Evolutionary conservation across 2,329 filamentous ascomycete species (phyloP), one percentile per base, ranked within the genome.

Genomic region (Aspergillus hiratsukae): DNA sequence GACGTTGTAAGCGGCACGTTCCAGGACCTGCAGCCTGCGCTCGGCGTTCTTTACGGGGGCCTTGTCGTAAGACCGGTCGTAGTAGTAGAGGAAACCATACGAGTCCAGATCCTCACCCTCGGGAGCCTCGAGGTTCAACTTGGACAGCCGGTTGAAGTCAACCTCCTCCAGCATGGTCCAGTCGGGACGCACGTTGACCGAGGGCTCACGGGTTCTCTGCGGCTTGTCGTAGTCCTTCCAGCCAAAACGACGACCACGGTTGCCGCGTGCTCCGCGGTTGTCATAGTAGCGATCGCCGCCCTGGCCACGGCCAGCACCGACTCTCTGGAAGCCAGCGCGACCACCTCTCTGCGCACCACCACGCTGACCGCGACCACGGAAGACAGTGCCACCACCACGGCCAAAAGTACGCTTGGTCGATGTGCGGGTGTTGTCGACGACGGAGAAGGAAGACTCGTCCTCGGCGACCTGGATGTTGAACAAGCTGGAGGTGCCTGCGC

Each of bases 191-290:
- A 97, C 91, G 79, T 93, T 93, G 72, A 99, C 90, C 37, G 91
- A 96, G 10, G 93, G 89, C 79, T 99, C 94, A 59, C 94, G 90
- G 78, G 96, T 97, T 70, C 94, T 88, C 75, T 93, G 86, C 59
- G 94, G 94, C 86, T 97, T 97, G 81, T 99, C 94, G 74, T 91
- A 96, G 75, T 99, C 94, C 79, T 94, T 96, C 93, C 94, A 97
- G 73, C 94, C 94, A 70, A 97, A 97, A 66, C 94, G 87, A 65
- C 94, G 88, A 59, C 90, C 87, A 63, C 89, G 81, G 48, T 86
- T 86, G 68, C 87, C 86, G 66, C 87, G 86, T 54, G 87, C 82
- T 53, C 83, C 88, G 58, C 87, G 82, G 70, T 85, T 85, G 69
- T 94, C 89, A 70, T 91, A 90, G 66, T 82, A 82, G 60, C 80